These are phyloP conservation scores for Apiospora saccharicola DNA, from an alignment of 2,329 filamentous ascomycete genomes.

Conservation along the genomic window DNA sequence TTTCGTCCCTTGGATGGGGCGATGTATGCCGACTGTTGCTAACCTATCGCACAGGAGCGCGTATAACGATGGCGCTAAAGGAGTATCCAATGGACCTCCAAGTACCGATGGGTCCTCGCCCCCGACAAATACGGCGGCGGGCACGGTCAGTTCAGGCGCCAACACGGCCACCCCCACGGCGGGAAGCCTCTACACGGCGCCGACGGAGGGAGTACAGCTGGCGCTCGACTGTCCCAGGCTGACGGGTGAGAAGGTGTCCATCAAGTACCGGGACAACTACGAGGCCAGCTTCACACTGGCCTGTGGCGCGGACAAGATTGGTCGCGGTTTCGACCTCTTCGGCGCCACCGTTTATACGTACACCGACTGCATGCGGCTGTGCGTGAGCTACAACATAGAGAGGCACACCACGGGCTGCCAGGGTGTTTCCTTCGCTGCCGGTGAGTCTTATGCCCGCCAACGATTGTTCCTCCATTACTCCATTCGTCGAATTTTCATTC, in stretches of 20 bases:
- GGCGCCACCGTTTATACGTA: constrained; percentile 13
- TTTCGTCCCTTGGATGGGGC: background rate
- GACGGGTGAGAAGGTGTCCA: background rate
- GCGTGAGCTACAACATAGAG: constrained; percentile 19
- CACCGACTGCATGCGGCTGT: constrained; percentile 22
- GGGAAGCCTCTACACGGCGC: background rate
- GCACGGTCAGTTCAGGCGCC: background rate
- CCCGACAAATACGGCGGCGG: constrained; percentile 3
- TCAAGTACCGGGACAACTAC: background rate
- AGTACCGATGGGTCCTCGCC: background rate
- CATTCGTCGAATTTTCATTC: background rate
- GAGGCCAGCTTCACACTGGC: constrained; percentile 17
- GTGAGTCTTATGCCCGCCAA: background rate
- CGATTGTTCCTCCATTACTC: too few species aligned
- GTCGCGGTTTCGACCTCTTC: background rate
- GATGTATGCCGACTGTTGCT: background rate
- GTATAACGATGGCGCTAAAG: background rate
- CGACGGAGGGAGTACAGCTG: constrained; percentile 12
- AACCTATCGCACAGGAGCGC: background rate
- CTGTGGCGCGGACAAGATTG: constrained; percentile 13
- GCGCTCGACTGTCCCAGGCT: constrained; percentile 22
- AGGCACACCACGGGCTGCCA: background rate
- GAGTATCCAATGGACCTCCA: background rate
- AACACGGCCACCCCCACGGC: background rate
- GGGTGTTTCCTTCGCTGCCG: constrained; percentile 14